phyloP scores from a whole-genome alignment of 2,329 filamentous ascomycete genomes.

The Ophiostoma sp. region DNA sequence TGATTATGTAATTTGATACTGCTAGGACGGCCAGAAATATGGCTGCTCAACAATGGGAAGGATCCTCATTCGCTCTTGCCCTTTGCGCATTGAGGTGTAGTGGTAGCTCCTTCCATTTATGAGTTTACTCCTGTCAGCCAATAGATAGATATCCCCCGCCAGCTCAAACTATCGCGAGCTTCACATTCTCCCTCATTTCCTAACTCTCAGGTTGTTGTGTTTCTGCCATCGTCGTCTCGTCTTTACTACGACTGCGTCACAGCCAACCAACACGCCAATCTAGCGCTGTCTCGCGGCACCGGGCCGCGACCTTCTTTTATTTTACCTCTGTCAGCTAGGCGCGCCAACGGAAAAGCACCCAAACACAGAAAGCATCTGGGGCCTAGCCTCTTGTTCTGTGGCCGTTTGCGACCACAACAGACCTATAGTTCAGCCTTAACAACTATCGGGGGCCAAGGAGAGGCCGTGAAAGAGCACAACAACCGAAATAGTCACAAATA shows the following conservation, averaged over 20 bases:
- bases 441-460: too few species aligned
- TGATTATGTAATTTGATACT: background rate
- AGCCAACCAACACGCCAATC: constrained; percentile 18
- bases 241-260: background rate
- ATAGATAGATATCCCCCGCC: too few species aligned
- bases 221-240: background rate
- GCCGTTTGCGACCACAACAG: background rate
- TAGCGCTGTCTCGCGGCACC: constrained; percentile 13
- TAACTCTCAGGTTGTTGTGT: background rate
- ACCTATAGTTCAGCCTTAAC: too few species aligned
- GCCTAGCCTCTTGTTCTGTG: background rate
- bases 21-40: background rate
- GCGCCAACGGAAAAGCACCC: background rate
- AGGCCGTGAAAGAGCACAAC: background rate
- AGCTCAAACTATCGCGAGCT: background rate
- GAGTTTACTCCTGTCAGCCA: background rate
- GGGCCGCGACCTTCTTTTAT: constrained; percentile 8
- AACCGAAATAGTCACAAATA: too few species aligned
- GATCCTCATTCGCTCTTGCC: background rate
- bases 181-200: background rate
- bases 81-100: background rate
- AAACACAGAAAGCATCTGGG: background rate
- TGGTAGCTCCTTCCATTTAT: constrained; percentile 8
- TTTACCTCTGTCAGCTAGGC: background rate
- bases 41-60: background rate